These are phyloP conservation scores for Malus sieversii DNA, from an alignment of 306 rosid species.

Conservation along the genomic window DNA sequence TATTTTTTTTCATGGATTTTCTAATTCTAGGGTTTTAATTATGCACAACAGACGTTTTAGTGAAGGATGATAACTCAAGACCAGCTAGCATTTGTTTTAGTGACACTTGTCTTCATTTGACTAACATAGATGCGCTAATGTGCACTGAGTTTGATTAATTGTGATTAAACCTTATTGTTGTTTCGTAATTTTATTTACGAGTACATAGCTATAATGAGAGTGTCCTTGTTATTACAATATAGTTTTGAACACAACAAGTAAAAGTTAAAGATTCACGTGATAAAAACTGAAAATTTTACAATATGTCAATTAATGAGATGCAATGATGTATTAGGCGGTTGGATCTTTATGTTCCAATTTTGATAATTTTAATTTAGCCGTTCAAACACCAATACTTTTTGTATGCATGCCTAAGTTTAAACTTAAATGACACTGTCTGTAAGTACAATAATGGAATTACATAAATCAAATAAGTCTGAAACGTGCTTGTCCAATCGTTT, in stretches of 20 bases:
- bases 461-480: slow-evolving; percentile 22
- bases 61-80: background rate
- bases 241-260: too few relatives aligned
- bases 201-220: too few relatives aligned
- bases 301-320: too few relatives aligned
- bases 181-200: too few relatives aligned
- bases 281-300: too few relatives aligned
- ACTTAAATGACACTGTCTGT: background rate
- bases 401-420: background rate
- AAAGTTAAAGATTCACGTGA: too few relatives aligned
- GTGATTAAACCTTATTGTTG: too few relatives aligned
- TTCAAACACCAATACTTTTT: too few relatives aligned
- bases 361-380: too few relatives aligned
- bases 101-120: background rate
- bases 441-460: slow-evolving; percentile 11
- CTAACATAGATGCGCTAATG: background rate
- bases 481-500: slow-evolving; percentile 38
- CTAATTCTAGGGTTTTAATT: background rate
- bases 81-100: background rate
- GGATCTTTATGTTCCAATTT: too few relatives aligned
- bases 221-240: too few relatives aligned
- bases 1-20: background rate
- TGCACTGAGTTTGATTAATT: background rate
- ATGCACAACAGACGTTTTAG: background rate
- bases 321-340: too few relatives aligned